These are phyloP conservation scores for Tuber umbilicatum DNA, from an alignment of 495 filamentous ascomycete genomes.

Conservation along the genomic window DNA sequence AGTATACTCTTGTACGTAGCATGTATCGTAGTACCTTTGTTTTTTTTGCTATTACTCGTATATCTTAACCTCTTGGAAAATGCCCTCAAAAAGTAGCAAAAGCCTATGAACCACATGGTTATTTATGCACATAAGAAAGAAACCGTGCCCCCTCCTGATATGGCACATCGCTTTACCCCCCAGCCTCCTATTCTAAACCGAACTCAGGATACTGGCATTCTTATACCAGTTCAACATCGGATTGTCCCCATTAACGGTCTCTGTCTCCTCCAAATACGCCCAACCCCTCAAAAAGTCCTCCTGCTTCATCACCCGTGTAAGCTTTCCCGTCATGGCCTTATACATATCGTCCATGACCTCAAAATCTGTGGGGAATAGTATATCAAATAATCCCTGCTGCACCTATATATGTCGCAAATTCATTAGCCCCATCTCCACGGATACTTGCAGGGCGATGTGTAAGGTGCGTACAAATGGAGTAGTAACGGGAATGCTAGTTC, in stretches of 20 bases:
- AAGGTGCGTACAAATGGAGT: conserved; percentile 74
- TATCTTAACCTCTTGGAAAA: background rate
- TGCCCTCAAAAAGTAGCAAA: background rate
- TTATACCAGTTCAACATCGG: conserved; percentile 89
- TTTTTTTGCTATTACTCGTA: background rate
- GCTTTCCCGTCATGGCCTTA: conserved; percentile 79
- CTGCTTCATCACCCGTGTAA: conserved; percentile 75
- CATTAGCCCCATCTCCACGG: conserved; percentile 3
- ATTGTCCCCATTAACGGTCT: conserved; percentile 85
- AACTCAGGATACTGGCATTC: conserved; percentile 83
- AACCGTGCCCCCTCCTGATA: background rate
- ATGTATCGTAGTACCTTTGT: background rate
- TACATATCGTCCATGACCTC: conserved; percentile 80
- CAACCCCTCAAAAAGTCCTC: conserved; percentile 84
- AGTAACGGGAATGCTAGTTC: conserved; percentile 76
- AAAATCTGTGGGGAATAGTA: conserved; percentile 96
- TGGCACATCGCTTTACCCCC: background rate
- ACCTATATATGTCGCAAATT: conserved; percentile 52
- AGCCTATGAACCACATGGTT: background rate
- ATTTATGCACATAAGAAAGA: background rate
- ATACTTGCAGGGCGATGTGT: background rate
- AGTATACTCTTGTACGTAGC: background rate
- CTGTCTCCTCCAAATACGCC: conserved; percentile 83
- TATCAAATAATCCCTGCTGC: conserved; percentile 97
- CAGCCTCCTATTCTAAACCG: conserved; percentile 51